A percentile compares a stretch with the other conserved stretches of the same genome.
These are phyloP conservation scores for Chrysophaeum taylorii DNA, from an alignment of 352 stramenopile species.

Conservation along the genomic window DNA sequence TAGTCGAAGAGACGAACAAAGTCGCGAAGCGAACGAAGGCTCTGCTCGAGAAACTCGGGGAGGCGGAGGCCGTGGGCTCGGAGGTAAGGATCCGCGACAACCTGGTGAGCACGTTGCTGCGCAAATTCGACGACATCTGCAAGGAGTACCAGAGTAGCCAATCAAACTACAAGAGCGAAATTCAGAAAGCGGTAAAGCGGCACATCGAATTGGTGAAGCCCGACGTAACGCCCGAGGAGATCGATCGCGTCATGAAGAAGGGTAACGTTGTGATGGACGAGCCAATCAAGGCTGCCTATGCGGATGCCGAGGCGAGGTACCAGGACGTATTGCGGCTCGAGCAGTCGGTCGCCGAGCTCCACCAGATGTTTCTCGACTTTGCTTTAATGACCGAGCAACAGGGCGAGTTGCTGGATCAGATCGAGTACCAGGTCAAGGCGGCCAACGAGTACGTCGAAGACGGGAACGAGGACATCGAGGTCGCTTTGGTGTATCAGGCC, in stretches of 20 bases:
- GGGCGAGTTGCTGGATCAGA: constrained; percentile 93
- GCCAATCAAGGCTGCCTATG: constrained; percentile 67
- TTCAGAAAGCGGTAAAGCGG: constrained; percentile 93
- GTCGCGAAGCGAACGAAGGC: constrained; percentile 72
- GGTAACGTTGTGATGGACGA: constrained; percentile 20
- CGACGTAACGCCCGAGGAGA: constrained; percentile 87
- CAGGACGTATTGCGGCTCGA: constrained; percentile 92
- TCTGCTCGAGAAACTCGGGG: constrained; percentile 66
- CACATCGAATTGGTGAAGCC: constrained; percentile 96
- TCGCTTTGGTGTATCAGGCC: constrained; percentile 87
- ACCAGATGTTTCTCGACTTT: constrained; percentile 99
- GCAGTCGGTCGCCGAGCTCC: constrained; percentile 85
- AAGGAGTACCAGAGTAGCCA: constrained; percentile 93
- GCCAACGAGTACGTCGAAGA: constrained; percentile 91
- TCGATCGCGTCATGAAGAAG: constrained; percentile 85
- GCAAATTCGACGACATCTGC: constrained; percentile 97
- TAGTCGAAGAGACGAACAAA: constrained; percentile 84
- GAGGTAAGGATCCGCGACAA: constrained; percentile 83
- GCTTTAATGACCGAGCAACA: constrained; percentile 92
- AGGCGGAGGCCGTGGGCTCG: constrained; percentile 60
- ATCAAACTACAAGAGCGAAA: constrained; percentile 93
- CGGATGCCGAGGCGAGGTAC: constrained; percentile 92
- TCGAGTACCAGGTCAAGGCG: constrained; percentile 83
- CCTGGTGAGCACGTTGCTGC: constrained; percentile 87
- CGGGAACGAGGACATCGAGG: constrained; percentile 82